Evolutionary conservation across 176 grass and related monocot species (phyloP).

Genomic region (Oryza longistaminata): DNA sequence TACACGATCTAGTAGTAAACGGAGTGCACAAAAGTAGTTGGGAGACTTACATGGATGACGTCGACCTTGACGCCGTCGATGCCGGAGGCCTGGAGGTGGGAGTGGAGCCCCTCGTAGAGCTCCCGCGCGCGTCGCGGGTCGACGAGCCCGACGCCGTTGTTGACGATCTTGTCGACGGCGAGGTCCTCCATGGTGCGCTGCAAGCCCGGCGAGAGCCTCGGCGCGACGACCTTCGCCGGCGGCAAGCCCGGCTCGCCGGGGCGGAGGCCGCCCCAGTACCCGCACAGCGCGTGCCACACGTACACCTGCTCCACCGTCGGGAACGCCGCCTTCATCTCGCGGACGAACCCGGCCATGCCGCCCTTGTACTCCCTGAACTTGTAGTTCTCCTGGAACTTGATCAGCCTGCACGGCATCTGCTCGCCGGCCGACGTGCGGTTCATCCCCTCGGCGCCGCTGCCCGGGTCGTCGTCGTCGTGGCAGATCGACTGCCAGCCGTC

Average conservation of each 20-base stretch:
- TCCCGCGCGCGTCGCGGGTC: slow-evolving; percentile 52
- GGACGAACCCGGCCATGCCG: slow-evolving; percentile 74
- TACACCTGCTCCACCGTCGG: slow-evolving; percentile 81
- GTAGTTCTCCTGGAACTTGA: slow-evolving; percentile 90
- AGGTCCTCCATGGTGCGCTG: slow-evolving; percentile 86
- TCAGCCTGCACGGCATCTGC: slow-evolving; percentile 95
- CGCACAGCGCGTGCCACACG: slow-evolving; percentile 92
- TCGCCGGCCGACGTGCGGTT: slow-evolving; percentile 80
- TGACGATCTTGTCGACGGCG: slow-evolving; percentile 87
- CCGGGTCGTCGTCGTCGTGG: slow-evolving; percentile 73
- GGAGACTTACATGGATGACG: slow-evolving; percentile 79
- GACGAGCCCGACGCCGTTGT: slow-evolving; percentile 75
- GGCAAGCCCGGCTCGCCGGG: slow-evolving; percentile 56
- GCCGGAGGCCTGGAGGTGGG: slow-evolving; percentile 65
- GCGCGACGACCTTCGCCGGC: slow-evolving; percentile 48
- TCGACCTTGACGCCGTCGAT: slow-evolving; percentile 98
- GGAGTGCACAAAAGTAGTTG: too few species aligned
- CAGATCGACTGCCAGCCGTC: slow-evolving; percentile 97
- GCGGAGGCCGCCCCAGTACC: slow-evolving; percentile 91
- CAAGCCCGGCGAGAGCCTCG: slow-evolving; percentile 61
- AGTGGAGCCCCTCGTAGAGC: slow-evolving; percentile 76
- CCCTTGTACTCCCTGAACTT: slow-evolving; percentile 82
- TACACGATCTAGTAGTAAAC: too few species aligned
- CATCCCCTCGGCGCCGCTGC: slow-evolving; percentile 56
- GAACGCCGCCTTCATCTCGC: slow-evolving; percentile 73